Conservation (phyloP, 805 yeast genomes). For the Kluyveromyces wickerhamii region DNA sequence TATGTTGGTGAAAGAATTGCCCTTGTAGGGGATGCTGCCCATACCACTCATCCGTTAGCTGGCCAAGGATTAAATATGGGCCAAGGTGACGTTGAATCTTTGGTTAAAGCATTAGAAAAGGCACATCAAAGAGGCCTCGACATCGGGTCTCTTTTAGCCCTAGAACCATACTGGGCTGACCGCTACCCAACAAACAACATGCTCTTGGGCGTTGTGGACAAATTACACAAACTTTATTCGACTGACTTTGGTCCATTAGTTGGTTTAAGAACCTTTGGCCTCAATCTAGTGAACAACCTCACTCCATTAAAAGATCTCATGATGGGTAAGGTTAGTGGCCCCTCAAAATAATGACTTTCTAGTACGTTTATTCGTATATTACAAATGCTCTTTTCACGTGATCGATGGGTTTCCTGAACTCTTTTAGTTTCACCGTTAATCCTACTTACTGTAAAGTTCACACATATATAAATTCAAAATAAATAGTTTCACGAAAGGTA, state of each 20-base stretch:
- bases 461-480: too few relatives aligned
- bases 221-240: slow-evolving; percentile 78
- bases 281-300: slow-evolving; percentile 56
- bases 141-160: slow-evolving; percentile 69
- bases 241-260: slow-evolving; percentile 71
- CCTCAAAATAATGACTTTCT: slow-evolving; percentile 5
- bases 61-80: slow-evolving; percentile 99
- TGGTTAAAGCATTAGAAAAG: slow-evolving; percentile 59
- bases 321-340: slow-evolving; percentile 47
- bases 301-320: slow-evolving; percentile 62
- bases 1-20: slow-evolving; percentile 83
- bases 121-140: slow-evolving; percentile 78
- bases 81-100: slow-evolving; percentile 75
- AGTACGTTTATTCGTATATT: too few relatives aligned
- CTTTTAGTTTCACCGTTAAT: too few relatives aligned
- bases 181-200: slow-evolving; percentile 75
- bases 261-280: slow-evolving; percentile 64
- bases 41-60: slow-evolving; percentile 93
- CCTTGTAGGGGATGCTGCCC: slow-evolving; percentile 97
- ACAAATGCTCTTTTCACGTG: neutral
- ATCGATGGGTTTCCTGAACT: neutral
- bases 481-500: too few relatives aligned
- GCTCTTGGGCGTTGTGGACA: slow-evolving; percentile 83
- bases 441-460: too few relatives aligned
- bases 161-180: slow-evolving; percentile 83